These are phyloP conservation scores for Cerioporus squamosus DNA, from an alignment of 1,284 basidiomycete genomes.

Conservation along the genomic window DNA sequence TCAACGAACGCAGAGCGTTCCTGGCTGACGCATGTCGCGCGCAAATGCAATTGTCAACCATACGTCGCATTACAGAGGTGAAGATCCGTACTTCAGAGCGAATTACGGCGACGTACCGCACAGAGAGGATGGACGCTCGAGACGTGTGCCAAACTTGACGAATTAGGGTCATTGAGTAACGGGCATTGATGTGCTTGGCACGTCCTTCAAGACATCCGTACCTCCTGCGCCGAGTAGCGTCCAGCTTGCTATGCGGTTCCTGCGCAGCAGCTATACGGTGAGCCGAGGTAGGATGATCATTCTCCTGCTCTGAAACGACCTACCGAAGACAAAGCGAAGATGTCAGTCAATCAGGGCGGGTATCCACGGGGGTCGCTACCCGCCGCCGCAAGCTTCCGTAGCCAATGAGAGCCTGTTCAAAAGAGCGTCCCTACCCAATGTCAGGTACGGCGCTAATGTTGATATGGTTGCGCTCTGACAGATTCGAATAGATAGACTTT, in stretches of 20 bases:
- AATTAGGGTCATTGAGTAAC: background rate
- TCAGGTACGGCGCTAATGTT: background rate
- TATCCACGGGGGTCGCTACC: background rate
- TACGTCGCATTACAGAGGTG: background rate
- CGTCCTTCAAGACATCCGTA: background rate
- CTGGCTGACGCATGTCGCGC: background rate
- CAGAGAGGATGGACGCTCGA: background rate
- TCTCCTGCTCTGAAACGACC: too few relatives aligned
- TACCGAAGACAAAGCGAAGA: too few relatives aligned
- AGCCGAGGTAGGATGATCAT: background rate
- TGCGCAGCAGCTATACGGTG: background rate
- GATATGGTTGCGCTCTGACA: constrained; percentile 14
- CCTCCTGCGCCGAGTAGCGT: too few relatives aligned
- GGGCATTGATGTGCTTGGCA: background rate
- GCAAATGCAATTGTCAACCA: too few relatives aligned
- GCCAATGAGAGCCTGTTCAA: background rate
- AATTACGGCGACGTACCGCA: background rate
- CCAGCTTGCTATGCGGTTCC: background rate
- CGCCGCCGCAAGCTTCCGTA: background rate
- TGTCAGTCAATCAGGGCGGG: background rate
- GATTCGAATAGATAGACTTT: constrained; percentile 14
- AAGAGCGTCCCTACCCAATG: background rate
- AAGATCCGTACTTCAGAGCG: background rate
- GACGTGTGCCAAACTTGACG: background rate
- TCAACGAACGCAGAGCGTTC: background rate